Evolutionary conservation across 768 basidiomycete species (phyloP).

Genomic region (Tylopilus plumbeoviolaceoides): DNA sequence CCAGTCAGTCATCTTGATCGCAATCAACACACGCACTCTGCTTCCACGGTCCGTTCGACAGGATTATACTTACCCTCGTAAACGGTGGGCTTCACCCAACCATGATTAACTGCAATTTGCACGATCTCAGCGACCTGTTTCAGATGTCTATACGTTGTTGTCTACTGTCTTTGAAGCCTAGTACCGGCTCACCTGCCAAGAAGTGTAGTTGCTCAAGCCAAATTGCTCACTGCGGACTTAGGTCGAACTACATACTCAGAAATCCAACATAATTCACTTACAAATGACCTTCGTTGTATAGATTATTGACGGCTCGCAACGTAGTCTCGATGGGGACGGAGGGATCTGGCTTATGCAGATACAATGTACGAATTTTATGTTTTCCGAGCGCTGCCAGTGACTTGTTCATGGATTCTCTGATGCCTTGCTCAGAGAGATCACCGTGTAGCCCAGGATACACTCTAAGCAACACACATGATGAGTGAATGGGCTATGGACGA

Average conservation of each 20-base stretch:
- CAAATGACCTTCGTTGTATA: slow-evolving; percentile 51
- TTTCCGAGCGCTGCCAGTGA: slow-evolving; percentile 10
- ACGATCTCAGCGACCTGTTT: slow-evolving; percentile 43
- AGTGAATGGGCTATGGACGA: not conserved
- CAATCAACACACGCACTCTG: slow-evolving; percentile 20
- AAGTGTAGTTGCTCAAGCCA: slow-evolving; percentile 15
- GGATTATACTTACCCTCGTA: slow-evolving; percentile 51
- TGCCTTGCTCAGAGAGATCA: slow-evolving; percentile 3
- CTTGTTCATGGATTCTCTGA: slow-evolving; percentile 12
- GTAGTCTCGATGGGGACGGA: slow-evolving; percentile 43
- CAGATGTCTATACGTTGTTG: not conserved
- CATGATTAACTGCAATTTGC: slow-evolving; percentile 38
- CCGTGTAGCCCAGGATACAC: slow-evolving; percentile 6
- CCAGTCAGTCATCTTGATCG: not conserved
- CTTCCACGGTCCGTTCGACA: slow-evolving; percentile 37
- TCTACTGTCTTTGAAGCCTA: not conserved
- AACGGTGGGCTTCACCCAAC: slow-evolving; percentile 45
- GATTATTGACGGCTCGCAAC: slow-evolving; percentile 40
- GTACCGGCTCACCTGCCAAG: slow-evolving; percentile 32
- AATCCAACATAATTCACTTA: slow-evolving; percentile 22
- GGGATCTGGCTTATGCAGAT: slow-evolving; percentile 46
- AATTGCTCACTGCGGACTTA: slow-evolving; percentile 9
- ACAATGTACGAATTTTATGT: slow-evolving; percentile 21
- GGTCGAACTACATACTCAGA: not conserved
- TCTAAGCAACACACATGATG: not conserved